Percentiles rank a stretch among this genome's conserved stretches.
Conservation (phyloP, 2,329 filamentous ascomycete species). For the Stagonosporopsis tanaceti region DNA sequence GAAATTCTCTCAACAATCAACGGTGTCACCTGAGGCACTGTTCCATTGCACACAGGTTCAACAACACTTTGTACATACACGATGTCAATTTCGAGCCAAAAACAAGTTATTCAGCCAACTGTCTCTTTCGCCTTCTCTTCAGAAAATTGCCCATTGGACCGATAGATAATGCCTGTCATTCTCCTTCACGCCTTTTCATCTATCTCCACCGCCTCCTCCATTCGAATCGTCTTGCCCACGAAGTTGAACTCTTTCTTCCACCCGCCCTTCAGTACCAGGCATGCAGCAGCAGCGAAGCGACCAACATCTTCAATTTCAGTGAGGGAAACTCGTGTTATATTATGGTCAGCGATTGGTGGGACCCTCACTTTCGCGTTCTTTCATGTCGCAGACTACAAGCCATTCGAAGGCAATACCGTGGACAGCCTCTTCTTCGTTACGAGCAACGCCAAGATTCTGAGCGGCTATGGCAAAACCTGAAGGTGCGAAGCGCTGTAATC, state of each 20-base stretch:
- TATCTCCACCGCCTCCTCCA: slow-evolving; percentile 35
- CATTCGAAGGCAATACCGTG: slow-evolving; percentile 30
- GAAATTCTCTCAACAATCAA: slow-evolving; percentile 20
- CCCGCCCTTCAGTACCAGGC: slow-evolving; percentile 36
- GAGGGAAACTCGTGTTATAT: slow-evolving; percentile 37
- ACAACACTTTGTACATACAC: slow-evolving; percentile 19
- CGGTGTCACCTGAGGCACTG: slow-evolving; percentile 20
- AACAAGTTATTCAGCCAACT: slow-evolving; percentile 15
- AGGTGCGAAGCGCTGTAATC: slow-evolving; percentile 62
- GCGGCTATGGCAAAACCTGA: slow-evolving; percentile 54
- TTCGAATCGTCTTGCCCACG: slow-evolving; percentile 39
- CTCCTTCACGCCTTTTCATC: slow-evolving; percentile 31
- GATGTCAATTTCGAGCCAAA: slow-evolving; percentile 23
- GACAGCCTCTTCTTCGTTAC: slow-evolving; percentile 23
- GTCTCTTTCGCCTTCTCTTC: slow-evolving; percentile 16
- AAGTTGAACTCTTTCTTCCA: slow-evolving; percentile 44
- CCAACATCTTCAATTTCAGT: slow-evolving; percentile 47
- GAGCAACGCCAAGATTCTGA: slow-evolving; percentile 25
- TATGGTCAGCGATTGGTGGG: slow-evolving; percentile 33
- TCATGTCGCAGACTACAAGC: slow-evolving; percentile 24
- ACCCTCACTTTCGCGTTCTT: slow-evolving; percentile 33
- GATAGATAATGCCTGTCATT: slow-evolving; percentile 30
- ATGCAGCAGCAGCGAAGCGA: slow-evolving; percentile 41
- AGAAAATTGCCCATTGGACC: slow-evolving; percentile 24
- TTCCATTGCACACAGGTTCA: slow-evolving; percentile 19